phyloP scores from a whole-genome alignment of 176 grass and related monocot genomes.

The Avena eriantha region DNA sequence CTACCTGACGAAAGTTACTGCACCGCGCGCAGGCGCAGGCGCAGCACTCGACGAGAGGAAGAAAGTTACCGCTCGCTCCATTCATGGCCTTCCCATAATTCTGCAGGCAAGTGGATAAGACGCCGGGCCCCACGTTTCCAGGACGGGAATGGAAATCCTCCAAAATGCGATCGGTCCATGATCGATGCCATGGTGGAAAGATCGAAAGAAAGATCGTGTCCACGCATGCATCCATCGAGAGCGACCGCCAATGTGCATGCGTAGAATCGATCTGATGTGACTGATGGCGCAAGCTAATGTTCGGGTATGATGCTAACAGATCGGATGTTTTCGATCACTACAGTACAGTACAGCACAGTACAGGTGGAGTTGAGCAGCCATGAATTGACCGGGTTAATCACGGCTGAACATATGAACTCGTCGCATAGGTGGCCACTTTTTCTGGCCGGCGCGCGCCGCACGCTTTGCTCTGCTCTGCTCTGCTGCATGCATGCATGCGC shows the following conservation, averaged over 20 bases:
- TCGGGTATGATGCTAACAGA: not conserved
- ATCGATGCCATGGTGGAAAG: slow-evolving; percentile 17
- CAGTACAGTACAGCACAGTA: no score
- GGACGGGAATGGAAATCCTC: not conserved
- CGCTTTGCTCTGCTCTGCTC: not conserved
- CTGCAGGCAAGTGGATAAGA: slow-evolving; percentile 52
- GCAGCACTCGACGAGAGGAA: slow-evolving; percentile 48
- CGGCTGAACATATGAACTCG: slow-evolving; percentile 1
- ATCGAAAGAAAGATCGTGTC: not conserved
- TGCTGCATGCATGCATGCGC: not conserved
- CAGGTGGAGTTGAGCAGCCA: not conserved
- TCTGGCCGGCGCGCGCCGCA: slow-evolving; percentile 30
- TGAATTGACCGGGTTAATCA: not conserved
- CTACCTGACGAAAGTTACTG: slow-evolving; percentile 44
- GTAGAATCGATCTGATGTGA: slow-evolving; percentile 10
- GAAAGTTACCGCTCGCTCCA: slow-evolving; percentile 32
- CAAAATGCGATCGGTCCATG: slow-evolving; percentile 1
- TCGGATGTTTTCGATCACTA: not conserved
- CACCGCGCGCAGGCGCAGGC: not conserved
- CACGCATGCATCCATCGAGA: not conserved
- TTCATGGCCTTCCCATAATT: slow-evolving; percentile 44
- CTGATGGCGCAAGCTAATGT: not conserved
- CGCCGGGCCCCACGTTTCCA: slow-evolving; percentile 21
- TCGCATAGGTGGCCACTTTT: not conserved
- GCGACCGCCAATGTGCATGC: not conserved